A percentile compares a stretch with the other conserved stretches of the same genome.
phyloP scores from a whole-genome alignment of 176 grass and related monocot genomes.

The Dendrocalamus sinicus region DNA sequence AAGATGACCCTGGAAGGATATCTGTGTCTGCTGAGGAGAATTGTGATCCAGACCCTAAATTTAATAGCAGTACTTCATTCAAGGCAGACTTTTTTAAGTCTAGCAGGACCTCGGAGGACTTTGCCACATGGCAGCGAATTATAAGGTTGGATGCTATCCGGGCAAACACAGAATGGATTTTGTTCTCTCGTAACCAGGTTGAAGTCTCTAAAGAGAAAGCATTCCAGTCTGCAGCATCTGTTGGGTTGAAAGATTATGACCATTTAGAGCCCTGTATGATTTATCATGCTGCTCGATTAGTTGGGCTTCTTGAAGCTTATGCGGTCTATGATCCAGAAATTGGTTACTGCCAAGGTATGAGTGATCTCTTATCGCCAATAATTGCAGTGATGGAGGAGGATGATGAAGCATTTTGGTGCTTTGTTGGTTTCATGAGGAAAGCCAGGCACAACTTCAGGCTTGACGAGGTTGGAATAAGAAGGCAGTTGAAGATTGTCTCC shows the following conservation, averaged over 20 bases:
- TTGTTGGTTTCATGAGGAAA: conserved; percentile 95
- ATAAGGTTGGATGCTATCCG: conserved; percentile 91
- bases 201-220: conserved; percentile 67
- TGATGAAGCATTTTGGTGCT: conserved; percentile 93
- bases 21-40: conserved; percentile 55
- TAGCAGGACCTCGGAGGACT: conserved; percentile 71
- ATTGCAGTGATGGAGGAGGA: conserved; percentile 84
- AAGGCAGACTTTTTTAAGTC: conserved; percentile 63
- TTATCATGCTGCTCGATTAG: conserved; percentile 77
- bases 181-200: conserved; percentile 63
- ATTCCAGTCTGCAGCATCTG: conserved; percentile 53
- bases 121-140: conserved; percentile 86
- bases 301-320: conserved; percentile 84
- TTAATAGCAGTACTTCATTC: conserved; percentile 56
- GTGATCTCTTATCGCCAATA: conserved; percentile 91
- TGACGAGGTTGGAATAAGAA: conserved; percentile 84
- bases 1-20: conserved; percentile 70
- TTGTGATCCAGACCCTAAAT: conserved; percentile 63
- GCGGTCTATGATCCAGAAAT: conserved; percentile 83
- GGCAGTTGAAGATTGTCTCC: conserved; percentile 91
- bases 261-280: conserved; percentile 79
- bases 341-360: conserved; percentile 99
- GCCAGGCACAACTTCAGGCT: conserved; percentile 94
- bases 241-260: conserved; percentile 76
- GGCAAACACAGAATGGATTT: conserved; percentile 78